phyloP scores from a whole-genome alignment of 805 yeast genomes.

The Pachysolen tannophilus region DNA sequence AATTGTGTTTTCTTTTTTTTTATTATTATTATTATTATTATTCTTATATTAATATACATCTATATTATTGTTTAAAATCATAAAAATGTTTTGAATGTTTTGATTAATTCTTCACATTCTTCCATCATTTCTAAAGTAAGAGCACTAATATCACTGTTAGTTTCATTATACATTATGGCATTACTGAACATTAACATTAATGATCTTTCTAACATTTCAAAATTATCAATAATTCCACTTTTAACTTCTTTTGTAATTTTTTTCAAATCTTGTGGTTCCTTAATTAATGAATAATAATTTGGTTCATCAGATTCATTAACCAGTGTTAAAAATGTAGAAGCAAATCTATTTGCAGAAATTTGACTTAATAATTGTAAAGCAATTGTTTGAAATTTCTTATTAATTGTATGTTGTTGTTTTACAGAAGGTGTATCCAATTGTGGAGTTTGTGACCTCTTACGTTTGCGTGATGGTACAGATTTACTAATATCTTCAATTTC shows the following conservation, averaged over 20 bases:
- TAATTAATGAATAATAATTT: constrained; percentile 52
- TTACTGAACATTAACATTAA: constrained; percentile 75
- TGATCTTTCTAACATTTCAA: constrained; percentile 54
- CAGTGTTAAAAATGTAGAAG: constrained; percentile 67
- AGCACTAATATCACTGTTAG: constrained; percentile 49
- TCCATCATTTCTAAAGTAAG: constrained; percentile 66
- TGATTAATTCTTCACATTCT: constrained; percentile 50
- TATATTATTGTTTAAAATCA: background rate
- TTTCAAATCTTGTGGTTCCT: constrained; percentile 62
- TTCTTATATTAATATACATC: background rate
- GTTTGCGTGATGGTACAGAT: constrained; percentile 9
- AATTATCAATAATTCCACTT: constrained; percentile 43
- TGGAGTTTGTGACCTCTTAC: constrained; percentile 14
- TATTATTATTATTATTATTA: background rate
- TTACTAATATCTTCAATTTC: background rate
- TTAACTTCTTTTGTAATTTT: constrained; percentile 51
- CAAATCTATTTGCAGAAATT: constrained; percentile 61
- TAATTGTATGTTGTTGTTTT: constrained; percentile 17
- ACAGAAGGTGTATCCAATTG: constrained; percentile 5
- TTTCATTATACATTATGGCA: constrained; percentile 73
- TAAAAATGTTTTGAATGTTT: constrained; percentile 46
- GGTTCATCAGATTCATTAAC: constrained; percentile 65
- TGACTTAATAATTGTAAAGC: constrained; percentile 56
- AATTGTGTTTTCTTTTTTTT: too few relatives aligned
- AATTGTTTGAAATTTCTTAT: constrained; percentile 51